Evolutionary conservation across 176 grass and related monocot species (phyloP), one percentile per base, ranked within the genome.

Genomic region (Coix lacrymajobi): DNA sequence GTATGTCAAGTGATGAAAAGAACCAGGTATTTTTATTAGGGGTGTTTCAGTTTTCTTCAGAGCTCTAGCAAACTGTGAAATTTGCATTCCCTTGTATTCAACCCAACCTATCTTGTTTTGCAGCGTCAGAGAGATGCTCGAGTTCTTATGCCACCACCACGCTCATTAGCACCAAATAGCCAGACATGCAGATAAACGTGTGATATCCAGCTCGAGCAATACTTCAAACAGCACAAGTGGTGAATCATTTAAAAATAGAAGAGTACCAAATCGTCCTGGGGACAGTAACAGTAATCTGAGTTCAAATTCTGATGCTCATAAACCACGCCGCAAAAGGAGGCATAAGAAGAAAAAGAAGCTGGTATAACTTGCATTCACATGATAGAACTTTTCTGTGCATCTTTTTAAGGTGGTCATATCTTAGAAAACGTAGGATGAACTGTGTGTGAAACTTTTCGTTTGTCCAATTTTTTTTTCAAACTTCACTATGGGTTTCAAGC

Each of bases 1-100:
- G 97, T 62, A 85, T 96, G 89, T 96, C 97, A 74, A 96, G 91
- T 11, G 97, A 99, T 81, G 97, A 99, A 81, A 99, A 96, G 82
- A 94, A 96, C 69, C 91, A 99, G 93, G 97, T 99, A 94, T 3
- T 72, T 73, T 70, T 40, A 37, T 44, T 25, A 61, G 69, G 16
- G 44, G 43, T 81, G 56, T 64, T 62, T 77, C 5, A 45, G 70
- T 14, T 58, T 40, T 26, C 3, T 87, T 86, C 19, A 24, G 16
- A 66, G 40, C 45, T 36, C 6, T 36, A 3, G 17, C 33, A 16
- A 66, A 41, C 49, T 87, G 39, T 30, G n/a, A 19, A 31, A 2
- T 62, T 64, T 79, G 73, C 38, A 8, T 79, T 73, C 72, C 36
- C 51, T 79, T 82, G 33, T 73, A 67, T 40, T 69, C 31, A 49